These are phyloP conservation scores for Fusarium torulosum DNA, from an alignment of 2,329 filamentous ascomycete species.

Conservation along the genomic window DNA sequence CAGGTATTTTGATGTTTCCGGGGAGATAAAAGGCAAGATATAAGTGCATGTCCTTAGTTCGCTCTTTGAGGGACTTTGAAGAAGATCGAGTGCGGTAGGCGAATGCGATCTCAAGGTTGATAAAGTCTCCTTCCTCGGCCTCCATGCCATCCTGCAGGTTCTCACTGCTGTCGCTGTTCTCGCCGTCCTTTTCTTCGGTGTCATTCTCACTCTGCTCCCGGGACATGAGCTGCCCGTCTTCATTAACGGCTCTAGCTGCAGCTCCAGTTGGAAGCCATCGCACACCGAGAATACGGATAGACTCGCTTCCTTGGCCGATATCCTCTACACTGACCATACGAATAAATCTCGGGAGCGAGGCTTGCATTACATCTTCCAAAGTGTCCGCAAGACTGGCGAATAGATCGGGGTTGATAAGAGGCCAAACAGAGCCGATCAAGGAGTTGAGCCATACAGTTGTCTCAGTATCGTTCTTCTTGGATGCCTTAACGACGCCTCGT, in stretches of 20 bases:
- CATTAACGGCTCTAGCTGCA: constrained; percentile 70
- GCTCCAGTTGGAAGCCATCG: constrained; percentile 80
- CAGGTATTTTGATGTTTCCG: constrained; percentile 66
- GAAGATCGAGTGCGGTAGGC: constrained; percentile 76
- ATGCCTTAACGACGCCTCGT: constrained; percentile 61
- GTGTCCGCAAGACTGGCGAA: constrained; percentile 77
- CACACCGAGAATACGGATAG: constrained; percentile 76
- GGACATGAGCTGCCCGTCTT: constrained; percentile 66
- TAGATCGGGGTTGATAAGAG: constrained; percentile 80
- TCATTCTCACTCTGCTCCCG: constrained; percentile 54
- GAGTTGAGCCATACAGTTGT: constrained; percentile 82
- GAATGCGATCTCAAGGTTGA: constrained; percentile 81
- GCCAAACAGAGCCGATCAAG: constrained; percentile 76
- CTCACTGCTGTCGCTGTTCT: constrained; percentile 53
- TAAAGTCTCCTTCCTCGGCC: constrained; percentile 81
- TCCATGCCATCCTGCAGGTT: constrained; percentile 71
- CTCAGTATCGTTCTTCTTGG: constrained; percentile 63
- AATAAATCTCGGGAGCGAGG: constrained; percentile 75
- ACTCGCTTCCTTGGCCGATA: constrained; percentile 79
- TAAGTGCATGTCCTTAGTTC: constrained; percentile 75
- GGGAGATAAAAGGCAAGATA: constrained; percentile 78
- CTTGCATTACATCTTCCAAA: constrained; percentile 85
- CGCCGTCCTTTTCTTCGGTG: constrained; percentile 53
- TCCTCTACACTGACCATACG: constrained; percentile 83
- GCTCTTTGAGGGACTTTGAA: constrained; percentile 72